These are phyloP conservation scores for Sphaerulina musiva DNA, from an alignment of 2,329 filamentous ascomycete species.

Conservation along the genomic window DNA sequence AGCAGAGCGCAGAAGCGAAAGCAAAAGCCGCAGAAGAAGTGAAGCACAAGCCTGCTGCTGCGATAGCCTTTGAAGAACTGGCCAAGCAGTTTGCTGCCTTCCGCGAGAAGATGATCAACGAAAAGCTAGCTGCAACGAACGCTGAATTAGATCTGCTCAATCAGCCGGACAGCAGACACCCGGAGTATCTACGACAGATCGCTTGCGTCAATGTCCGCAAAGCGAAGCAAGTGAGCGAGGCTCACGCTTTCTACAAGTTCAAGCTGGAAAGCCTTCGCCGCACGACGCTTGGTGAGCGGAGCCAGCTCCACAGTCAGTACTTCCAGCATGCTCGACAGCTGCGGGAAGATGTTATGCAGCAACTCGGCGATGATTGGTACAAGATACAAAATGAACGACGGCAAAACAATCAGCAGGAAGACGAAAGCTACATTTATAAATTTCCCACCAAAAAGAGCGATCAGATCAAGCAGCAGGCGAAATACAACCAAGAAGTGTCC, in stretches of 20 bases:
- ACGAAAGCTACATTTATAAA: constrained; percentile 73
- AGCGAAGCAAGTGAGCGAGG: constrained; percentile 70
- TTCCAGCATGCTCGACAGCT: constrained; percentile 79
- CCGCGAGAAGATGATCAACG: constrained; percentile 80
- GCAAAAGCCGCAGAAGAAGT: constrained; percentile 49
- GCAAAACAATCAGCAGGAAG: constrained; percentile 67
- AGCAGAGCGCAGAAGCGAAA: constrained; percentile 27
- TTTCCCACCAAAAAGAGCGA: constrained; percentile 72
- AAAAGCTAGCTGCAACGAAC: constrained; percentile 76
- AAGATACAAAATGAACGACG: constrained; percentile 85
- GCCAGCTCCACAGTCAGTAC: constrained; percentile 83
- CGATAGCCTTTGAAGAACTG: constrained; percentile 55
- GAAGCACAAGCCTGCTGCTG: constrained; percentile 34
- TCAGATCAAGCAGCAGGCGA: constrained; percentile 75
- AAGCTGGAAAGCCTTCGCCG: constrained; percentile 66
- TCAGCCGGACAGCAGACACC: constrained; percentile 62
- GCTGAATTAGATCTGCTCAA: constrained; percentile 56
- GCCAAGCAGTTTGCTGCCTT: constrained; percentile 86
- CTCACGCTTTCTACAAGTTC: constrained; percentile 66
- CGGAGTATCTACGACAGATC: constrained; percentile 85
- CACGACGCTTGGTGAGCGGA: constrained; percentile 71
- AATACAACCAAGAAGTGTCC: constrained; percentile 93
- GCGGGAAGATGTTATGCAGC: constrained; percentile 70
- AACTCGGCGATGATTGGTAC: constrained; percentile 84
- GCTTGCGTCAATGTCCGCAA: constrained; percentile 76